Evolutionary conservation across 345 rosid genomes (phyloP).

Genomic region (Linum trigynum): DNA sequence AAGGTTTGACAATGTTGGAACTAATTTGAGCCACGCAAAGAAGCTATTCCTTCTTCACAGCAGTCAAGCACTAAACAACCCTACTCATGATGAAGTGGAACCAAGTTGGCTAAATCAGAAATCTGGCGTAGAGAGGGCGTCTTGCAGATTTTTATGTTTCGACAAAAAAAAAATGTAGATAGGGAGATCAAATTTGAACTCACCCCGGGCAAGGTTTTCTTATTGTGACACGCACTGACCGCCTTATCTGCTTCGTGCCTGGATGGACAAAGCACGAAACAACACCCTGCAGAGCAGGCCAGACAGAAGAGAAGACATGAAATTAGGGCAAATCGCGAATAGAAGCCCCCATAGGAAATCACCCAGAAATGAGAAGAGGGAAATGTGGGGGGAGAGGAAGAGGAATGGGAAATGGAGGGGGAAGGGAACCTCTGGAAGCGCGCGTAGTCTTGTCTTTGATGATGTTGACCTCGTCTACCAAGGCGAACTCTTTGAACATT

Average conservation of each 20-base stretch:
- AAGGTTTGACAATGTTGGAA: not conserved
- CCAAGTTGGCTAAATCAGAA: not conserved
- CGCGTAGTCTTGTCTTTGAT: constrained; percentile 92
- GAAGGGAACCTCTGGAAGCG: constrained; percentile 62
- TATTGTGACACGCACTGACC: constrained; percentile 84
- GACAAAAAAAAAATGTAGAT: too few species aligned
- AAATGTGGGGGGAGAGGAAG: not conserved
- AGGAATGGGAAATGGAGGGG: not conserved
- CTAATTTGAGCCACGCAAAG: not conserved
- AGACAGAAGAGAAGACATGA: not conserved
- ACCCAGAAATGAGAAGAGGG: not conserved
- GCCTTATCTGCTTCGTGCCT: constrained; percentile 96
- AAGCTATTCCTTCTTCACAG: not conserved
- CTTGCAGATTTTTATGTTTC: too few species aligned
- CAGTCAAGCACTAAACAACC: too few species aligned
- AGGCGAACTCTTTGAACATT: constrained; percentile 80
- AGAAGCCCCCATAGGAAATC: too few species aligned
- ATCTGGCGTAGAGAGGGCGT: not conserved
- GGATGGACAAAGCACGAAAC: constrained; percentile 91
- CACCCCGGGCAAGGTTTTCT: constrained; percentile 94
- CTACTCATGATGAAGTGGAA: not conserved
- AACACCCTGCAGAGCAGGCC: constrained; percentile 48
- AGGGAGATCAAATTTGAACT: constrained; percentile 17
- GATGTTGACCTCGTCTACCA: constrained; percentile 95
- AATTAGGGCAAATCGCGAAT: constrained; percentile 50